Base-by-base conservation (phyloP, 805 yeast species). In the Ogataea angusta region DNA sequence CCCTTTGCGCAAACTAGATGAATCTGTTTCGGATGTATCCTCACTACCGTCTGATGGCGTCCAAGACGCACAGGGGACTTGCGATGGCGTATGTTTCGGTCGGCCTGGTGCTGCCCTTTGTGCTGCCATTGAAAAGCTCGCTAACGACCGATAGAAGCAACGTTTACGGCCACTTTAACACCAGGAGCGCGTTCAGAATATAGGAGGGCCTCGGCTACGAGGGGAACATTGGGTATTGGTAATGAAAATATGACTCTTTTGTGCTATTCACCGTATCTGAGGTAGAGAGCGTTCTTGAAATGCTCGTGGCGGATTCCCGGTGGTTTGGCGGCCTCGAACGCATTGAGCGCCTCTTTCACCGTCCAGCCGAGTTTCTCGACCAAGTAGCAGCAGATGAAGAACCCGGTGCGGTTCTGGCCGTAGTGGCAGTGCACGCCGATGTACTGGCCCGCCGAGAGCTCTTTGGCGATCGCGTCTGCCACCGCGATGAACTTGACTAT, bases 291-390 rank as follows among this genome's bases (percentile, higher is more conserved):
- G 59, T 83, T 88, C 12, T 82, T 70, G 55, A 84, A 84, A 59
- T 84, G 91, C 9, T 79, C 83, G 57, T 84, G 93, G 54, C 80
- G 80, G 41, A 85, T 80, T 1, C 91, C 91, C 0, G 90, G 89
- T 9, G 71, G 64, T 51, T 84, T 73, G 3, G 86, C 78, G 0
- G 32, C 48, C 34, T 64, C 69, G 56, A 80, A 84, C 1, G 80
- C 80, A 10, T 68, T 73, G 12, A 84, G 68, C 0, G 91, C 85
- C 34, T 80, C 85, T 26, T 66, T 64, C 2, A 83, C 85, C 3
- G 70, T 53, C 75, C 83, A 76, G 0, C 78, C 78, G 23, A 76
- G 58, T 37, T 63, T 65, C 52, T 82, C 87, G 17, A 85, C 70
- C 52, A 84, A 63, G 55, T 79, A 85, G 53, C 85, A 76, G 54